Evolutionary conservation across 2,329 filamentous ascomycete species (phyloP).

Genomic region (Talaromyces sp.): DNA sequence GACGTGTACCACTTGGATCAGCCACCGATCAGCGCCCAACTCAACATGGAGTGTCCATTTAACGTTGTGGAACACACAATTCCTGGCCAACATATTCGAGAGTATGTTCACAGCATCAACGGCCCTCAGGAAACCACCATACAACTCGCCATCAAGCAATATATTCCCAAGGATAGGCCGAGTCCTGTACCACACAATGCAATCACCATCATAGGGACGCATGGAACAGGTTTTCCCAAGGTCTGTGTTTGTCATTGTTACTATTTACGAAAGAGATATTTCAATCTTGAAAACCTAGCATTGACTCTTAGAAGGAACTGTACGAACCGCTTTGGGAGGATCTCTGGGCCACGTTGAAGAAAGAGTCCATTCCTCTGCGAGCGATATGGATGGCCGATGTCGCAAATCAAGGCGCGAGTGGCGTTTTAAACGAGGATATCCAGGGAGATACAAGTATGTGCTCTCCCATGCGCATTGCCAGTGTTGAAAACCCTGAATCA

Average conservation of each 20-base stretch:
- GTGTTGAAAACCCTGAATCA: background rate
- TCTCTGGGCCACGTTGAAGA: conserved; percentile 52
- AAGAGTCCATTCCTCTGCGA: conserved; percentile 59
- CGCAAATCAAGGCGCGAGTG: conserved; percentile 69
- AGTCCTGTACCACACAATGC: background rate
- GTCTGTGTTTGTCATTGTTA: background rate
- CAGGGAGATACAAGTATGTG: conserved; percentile 61
- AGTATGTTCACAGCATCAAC: background rate
- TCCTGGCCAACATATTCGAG: background rate
- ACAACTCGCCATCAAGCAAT: background rate
- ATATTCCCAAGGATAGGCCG: background rate
- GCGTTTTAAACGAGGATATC: conserved; percentile 63
- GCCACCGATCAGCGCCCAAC: too few species aligned
- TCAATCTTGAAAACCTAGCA: background rate
- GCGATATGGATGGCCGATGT: conserved; percentile 79
- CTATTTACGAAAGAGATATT: too few species aligned
- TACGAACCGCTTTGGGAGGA: conserved; percentile 86
- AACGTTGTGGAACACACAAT: background rate
- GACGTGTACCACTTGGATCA: too few species aligned
- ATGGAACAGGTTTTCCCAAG: conserved; percentile 15
- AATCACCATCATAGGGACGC: conserved; percentile 16
- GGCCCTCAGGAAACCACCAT: background rate
- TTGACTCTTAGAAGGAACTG: conserved; percentile 55
- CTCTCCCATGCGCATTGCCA: background rate
- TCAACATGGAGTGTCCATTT: background rate